Conservation (phyloP, 2,329 filamentous ascomycete genomes). For the Aspergillus puulaauensis region DNA sequence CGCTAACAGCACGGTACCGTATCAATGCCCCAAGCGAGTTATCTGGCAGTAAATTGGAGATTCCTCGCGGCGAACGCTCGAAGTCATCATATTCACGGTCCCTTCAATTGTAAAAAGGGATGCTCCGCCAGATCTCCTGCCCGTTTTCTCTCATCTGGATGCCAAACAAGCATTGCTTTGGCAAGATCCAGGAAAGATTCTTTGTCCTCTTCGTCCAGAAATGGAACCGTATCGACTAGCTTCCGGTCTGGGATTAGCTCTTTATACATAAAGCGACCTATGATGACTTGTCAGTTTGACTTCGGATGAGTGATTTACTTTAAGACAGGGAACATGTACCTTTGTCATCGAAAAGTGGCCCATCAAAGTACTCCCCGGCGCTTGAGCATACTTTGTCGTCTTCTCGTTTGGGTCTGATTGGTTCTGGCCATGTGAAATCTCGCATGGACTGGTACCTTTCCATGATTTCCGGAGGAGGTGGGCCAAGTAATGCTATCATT, state of each 20-base stretch:
- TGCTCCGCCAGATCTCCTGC: constrained; percentile 30
- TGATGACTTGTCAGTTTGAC: constrained; percentile 21
- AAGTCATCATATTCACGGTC: constrained; percentile 23
- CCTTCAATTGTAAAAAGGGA: constrained; percentile 31
- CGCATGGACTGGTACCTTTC: too few relatives aligned
- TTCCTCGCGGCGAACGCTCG: constrained; percentile 11
- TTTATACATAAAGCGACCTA: constrained; percentile 34
- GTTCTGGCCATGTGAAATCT: background rate
- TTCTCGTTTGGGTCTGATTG: constrained; percentile 24
- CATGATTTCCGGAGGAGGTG: too few relatives aligned
- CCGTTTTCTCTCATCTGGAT: constrained; percentile 26
- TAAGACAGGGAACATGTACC: constrained; percentile 26
- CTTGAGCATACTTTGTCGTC: constrained; percentile 31
- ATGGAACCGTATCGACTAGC: constrained; percentile 28
- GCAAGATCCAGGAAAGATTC: constrained; percentile 32
- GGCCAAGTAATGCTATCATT: too few relatives aligned
- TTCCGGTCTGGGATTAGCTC: constrained; percentile 33
- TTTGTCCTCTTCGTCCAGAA: constrained; percentile 29
- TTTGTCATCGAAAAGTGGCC: constrained; percentile 38
- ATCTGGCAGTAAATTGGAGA: too few relatives aligned
- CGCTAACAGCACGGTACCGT: too few relatives aligned
- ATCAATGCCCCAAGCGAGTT: too few relatives aligned
- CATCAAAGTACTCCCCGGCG: constrained; percentile 35
- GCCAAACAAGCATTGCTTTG: constrained; percentile 33
- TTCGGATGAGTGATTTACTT: constrained; percentile 9